Evolutionary conservation across 257 asterid species (phyloP), one percentile per base, ranked within the genome.

Genomic region (Solanum medicagineum): DNA sequence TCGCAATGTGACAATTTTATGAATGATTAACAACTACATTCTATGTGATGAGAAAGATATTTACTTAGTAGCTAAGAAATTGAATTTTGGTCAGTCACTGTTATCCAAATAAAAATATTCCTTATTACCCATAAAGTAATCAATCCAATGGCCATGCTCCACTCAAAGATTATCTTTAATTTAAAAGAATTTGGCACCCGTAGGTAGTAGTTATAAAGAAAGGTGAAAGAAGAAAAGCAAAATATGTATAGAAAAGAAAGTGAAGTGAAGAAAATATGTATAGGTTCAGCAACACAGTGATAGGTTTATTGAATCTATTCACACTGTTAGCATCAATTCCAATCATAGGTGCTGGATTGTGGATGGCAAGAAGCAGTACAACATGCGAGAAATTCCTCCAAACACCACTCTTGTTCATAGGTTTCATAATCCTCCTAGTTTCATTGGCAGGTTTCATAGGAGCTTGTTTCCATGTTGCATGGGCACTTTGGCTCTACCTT

Each of bases 361-460:
- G 98, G 98, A 92, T 97, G 97, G 93, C 98, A 7, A 84, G 89
- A 71, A 97, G 98, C 89, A 95, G 94, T 87, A 90, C 97, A 1
- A 92, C 97, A 3, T 97, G 99, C 57, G 98, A 97, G 68, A 92
- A 92, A 88, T 94, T 97, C 85, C 96, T 97, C 3, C 99, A 97
- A 26, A 94, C 93, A 5, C 99, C 99, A 4, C 98, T 97, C 2
- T 56, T 97, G 6, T 89, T 92, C 14, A 85, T 95, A 1, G 99
- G 99, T 1, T 97, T 97, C 86, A 66, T 97, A 1, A 91, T 95
- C 57, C 91, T 97, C 9, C 88, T 95, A 19, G 63, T 97, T 12
- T 97, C 99, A 0, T 91, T 97, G 0, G 97, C 98, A 0, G 99
- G 99, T 0, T 97, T 97, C 89, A 94, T 97, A 2, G 99, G 98